These are phyloP conservation scores for Picochlorum sp. DNA, from an alignment of 139 green algal genomes.

Conservation along the genomic window DNA sequence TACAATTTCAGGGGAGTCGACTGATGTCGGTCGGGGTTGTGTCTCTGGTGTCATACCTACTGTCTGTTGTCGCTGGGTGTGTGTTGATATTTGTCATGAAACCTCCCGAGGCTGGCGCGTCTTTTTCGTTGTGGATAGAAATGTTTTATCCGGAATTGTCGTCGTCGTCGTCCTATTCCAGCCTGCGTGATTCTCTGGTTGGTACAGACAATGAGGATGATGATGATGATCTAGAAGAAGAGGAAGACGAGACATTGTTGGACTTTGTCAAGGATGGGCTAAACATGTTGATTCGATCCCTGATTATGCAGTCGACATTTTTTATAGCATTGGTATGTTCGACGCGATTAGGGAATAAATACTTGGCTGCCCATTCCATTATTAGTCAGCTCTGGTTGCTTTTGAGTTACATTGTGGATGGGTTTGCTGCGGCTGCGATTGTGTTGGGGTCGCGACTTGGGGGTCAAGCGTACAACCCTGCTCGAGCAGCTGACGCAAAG, in stretches of 20 bases:
- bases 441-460: conserved; percentile 44
- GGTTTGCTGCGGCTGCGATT: conserved; percentile 58
- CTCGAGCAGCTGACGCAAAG: conserved; percentile 6
- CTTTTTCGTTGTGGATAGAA: conserved; percentile 6
- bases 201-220: not conserved
- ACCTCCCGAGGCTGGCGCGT: conserved; percentile 1
- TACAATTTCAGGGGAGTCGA: not conserved
- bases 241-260: not conserved
- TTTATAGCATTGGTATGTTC: conserved; percentile 41
- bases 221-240: conserved; percentile 1
- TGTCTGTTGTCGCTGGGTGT: conserved; percentile 2
- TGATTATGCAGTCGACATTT: conserved; percentile 46
- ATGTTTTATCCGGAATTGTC: not conserved
- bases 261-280: conserved; percentile 37
- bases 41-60: conserved; percentile 8
- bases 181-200: not conserved
- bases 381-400: conserved; percentile 59
- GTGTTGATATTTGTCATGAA: conserved; percentile 14
- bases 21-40: conserved; percentile 18
- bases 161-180: not conserved
- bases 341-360: conserved; percentile 34
- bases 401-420: conserved; percentile 50
- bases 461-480: not conserved
- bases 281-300: conserved; percentile 48
- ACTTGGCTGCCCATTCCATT: conserved; percentile 47